Evolutionary conservation across 495 filamentous ascomycete species (phyloP).

Genomic region (Cercophora newfieldiana): DNA sequence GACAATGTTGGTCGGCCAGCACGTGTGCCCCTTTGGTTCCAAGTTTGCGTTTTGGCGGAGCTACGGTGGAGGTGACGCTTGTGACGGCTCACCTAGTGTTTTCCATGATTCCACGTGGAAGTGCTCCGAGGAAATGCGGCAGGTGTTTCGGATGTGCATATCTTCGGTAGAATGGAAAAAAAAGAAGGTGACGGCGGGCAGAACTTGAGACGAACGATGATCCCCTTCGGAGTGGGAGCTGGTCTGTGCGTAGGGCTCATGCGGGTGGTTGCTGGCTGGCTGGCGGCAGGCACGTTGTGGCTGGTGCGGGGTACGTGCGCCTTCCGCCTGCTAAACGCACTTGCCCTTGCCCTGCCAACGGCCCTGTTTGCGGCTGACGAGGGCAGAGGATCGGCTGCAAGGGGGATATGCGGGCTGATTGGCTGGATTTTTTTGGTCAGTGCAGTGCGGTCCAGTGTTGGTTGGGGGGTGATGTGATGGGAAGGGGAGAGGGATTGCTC

Average conservation of each 20-base stretch:
- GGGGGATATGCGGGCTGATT: not conserved
- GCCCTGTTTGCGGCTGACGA: not conserved
- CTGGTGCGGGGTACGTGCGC: not conserved
- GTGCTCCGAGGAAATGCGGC: not conserved
- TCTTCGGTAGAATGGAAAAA: not conserved
- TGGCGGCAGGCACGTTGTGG: too few species aligned
- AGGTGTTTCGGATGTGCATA: not conserved
- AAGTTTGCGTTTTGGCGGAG: not conserved
- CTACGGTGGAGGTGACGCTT: not conserved
- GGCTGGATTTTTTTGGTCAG: too few species aligned
- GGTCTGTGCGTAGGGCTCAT: not conserved
- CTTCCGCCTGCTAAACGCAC: not conserved
- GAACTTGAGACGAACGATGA: not conserved
- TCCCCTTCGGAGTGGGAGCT: not conserved
- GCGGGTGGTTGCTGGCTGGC: not conserved
- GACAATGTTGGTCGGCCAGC: not conserved
- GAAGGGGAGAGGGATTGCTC: too few species aligned
- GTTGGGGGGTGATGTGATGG: not conserved
- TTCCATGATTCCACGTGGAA: not conserved
- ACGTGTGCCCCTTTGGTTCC: not conserved
- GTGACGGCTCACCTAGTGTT: not conserved
- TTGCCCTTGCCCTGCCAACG: not conserved
- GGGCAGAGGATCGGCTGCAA: not conserved
- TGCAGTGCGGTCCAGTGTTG: too few species aligned
- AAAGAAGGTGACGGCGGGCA: too few species aligned